Evolutionary conservation across 2,329 filamentous ascomycete species (phyloP), one percentile per base, ranked within the genome.

Genomic region (Phyllosticta citriasiana): DNA sequence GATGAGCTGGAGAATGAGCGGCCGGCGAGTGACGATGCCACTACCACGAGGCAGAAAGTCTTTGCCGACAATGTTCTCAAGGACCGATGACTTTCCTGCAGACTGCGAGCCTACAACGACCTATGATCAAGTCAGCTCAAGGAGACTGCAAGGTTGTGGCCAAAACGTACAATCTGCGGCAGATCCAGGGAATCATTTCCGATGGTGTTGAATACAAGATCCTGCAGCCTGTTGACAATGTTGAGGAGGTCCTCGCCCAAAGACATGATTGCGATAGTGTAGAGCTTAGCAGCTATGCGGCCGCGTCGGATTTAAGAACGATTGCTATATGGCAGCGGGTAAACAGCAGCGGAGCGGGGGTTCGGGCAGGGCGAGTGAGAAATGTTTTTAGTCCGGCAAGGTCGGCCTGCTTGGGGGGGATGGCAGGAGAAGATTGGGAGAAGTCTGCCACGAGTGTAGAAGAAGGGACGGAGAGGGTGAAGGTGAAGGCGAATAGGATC

Each of bases 181-280:
- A 99, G 81, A 77, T 99, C 94, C 64, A 99, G 84, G 59, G 93
- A 97, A 77, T 99, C 94, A 80, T 92, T 97, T 77, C 94, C 94
- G 76, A 99, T 99, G 68, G 94, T 99, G 79, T 99, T 99, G 82
- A 99, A 99, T 72, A 99, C 94, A 72, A 99, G 79, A 77, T 97
- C 94, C 78, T 99, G 94, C 71, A 99, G 83, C 82, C 96, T 96
- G 82, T 99, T 99, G 79, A 99, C 94, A 66, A 91, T 95, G 69
- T 85, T 86, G 74, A 99, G 85, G 77, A 99, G 81, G 78, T 99
- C 92, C 77, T 99, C 94, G 73, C 94, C 93, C 70, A 99, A 86
- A 71, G 93, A 86, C 73, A 94, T 89, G 94, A 97, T 99, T 58
- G 52, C 51, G 22, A 53, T 16, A 16, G 51, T 35, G 52, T 9